Evolutionary conservation across 176 grass and related monocot species (phyloP).

Genomic region (Cenchrus purpureus): DNA sequence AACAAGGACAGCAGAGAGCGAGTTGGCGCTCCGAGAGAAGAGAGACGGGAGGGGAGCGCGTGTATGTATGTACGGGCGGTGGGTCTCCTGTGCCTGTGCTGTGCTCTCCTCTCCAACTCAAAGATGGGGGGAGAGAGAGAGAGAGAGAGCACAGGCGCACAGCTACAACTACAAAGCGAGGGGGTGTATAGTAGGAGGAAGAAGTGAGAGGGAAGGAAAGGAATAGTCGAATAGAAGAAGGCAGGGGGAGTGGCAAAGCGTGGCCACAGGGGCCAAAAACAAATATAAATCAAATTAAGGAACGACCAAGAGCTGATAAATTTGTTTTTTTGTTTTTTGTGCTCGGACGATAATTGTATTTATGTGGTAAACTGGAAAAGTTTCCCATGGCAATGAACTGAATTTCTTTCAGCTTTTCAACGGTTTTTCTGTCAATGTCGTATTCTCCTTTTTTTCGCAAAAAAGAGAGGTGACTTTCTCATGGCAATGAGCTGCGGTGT

Average conservation of each 20-base stretch:
- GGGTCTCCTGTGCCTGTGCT: conserved; percentile 11
- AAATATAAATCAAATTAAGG: neutral
- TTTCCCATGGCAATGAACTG: neutral
- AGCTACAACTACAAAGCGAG: neutral
- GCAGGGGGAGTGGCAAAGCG: neutral
- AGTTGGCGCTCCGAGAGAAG: conserved; percentile 13
- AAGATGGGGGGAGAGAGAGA: neutral
- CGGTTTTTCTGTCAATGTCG: neutral
- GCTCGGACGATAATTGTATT: neutral
- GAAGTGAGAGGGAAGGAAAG: conserved; percentile 30
- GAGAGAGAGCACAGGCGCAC: neutral
- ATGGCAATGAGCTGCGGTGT: neutral
- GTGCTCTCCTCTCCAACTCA: neutral
- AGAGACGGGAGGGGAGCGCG: neutral
- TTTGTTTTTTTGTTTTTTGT: neutral
- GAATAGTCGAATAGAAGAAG: conserved; percentile 25
- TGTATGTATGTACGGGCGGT: neutral
- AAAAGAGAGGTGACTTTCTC: neutral
- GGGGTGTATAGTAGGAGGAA: neutral
- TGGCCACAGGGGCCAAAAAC: neutral
- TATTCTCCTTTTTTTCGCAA: no score
- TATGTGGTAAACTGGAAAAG: no score
- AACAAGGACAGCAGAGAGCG: conserved; percentile 2
- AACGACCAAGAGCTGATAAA: neutral
- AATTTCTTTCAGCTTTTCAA: neutral